Evolutionary conservation across 1,284 basidiomycete species (phyloP), one percentile per base, ranked within the genome.

Genomic region (Leccinum proximum): DNA sequence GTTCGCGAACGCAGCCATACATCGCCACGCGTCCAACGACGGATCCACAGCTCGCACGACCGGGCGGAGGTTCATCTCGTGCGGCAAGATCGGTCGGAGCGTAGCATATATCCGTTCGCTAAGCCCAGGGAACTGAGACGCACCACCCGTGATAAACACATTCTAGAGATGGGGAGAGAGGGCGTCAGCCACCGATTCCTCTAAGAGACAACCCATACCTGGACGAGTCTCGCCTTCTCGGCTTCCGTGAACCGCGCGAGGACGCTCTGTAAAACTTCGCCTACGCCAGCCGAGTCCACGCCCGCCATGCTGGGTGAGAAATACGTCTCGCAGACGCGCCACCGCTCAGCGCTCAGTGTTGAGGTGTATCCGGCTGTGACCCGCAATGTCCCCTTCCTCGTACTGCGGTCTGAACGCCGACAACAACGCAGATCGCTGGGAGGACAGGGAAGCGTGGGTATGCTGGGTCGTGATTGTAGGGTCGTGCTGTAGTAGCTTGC

Each of bases 261-360:
- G 42, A 98, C 84, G 75, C 88, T 93, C 69, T 94, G 92, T 26
- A 96, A 79, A 2, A 98, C 87, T 77, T 99, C 97, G 13, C 91
- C 93, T 3, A 99, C 75, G 0, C 97, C 97, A 0, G 97, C 97
- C 22, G 92, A 94, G 76, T 99, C 97, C 26, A 98, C 84, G 0
- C 97, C 97, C 3, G 96, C 96, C 84, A 98, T 96, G 13, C 82
- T 82, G 0, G 97, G 97, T 63, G 94, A 91, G 81, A 97, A 98
- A 82, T 92, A 94, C 0, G 95, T 87, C 77, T 99, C 97, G 65
- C 94, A 94, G 3, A 94, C 95, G 18, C 97, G 84, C 81, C 94
- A 94, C 45, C 22, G 22, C 22, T 26, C 22, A 26, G 22, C 96
- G 82, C 79, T 99, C 97, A n/a, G 94, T 87, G 72, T 92, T 98